Conservation (phyloP, 768 basidiomycete genomes). For the Suillus fuscotomentosus region DNA sequence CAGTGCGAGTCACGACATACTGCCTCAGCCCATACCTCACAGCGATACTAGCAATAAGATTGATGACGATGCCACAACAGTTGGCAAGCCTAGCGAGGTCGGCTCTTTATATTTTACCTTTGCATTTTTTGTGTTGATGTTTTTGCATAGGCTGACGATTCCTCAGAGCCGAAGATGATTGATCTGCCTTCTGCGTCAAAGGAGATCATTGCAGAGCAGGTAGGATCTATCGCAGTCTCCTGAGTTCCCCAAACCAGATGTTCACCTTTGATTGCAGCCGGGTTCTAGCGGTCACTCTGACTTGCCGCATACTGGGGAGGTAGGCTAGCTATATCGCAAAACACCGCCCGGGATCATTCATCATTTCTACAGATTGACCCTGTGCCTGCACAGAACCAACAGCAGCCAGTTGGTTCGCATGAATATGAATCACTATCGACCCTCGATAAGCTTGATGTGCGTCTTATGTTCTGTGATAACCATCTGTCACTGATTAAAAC, state of each 20-base stretch:
- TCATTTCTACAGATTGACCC: background rate
- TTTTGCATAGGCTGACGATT: background rate
- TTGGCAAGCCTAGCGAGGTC: slow-evolving; percentile 22
- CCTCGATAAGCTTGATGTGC: slow-evolving; percentile 53
- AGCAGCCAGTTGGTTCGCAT: slow-evolving; percentile 35
- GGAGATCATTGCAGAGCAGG: background rate
- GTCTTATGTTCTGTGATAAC: slow-evolving; percentile 13
- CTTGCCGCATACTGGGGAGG: background rate
- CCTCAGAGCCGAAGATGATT: background rate
- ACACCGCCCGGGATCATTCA: background rate
- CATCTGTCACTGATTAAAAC: slow-evolving; percentile 4
- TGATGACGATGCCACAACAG: slow-evolving; percentile 14
- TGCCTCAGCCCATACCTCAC: background rate
- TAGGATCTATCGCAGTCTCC: background rate
- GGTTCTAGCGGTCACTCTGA: background rate
- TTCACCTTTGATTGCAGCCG: background rate
- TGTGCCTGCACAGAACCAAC: slow-evolving; percentile 2
- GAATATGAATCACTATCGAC: slow-evolving; percentile 44
- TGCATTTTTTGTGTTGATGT: background rate
- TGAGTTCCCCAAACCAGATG: background rate
- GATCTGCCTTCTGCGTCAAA: background rate
- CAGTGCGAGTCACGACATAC: background rate
- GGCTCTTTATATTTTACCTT: background rate
- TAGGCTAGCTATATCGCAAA: background rate
- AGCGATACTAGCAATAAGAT: slow-evolving; percentile 2